Conservation (phyloP, 2,329 filamentous ascomycete genomes). For the Talaromyces sp. region DNA sequence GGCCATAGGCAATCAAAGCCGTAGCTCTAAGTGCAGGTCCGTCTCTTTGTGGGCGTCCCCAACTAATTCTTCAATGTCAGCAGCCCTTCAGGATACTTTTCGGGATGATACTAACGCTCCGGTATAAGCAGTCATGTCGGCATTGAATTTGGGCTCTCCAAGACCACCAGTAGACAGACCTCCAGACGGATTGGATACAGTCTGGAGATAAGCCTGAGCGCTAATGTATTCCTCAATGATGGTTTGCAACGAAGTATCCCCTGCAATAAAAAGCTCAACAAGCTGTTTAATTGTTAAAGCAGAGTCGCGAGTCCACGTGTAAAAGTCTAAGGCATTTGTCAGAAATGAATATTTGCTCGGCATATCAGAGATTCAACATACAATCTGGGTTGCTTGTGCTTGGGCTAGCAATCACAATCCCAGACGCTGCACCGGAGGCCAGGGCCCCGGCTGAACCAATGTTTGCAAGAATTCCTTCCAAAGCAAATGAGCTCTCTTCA, state of each 20-base stretch:
- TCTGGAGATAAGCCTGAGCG: constrained; percentile 64
- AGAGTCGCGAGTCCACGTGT: constrained; percentile 73
- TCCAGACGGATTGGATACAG: constrained; percentile 66
- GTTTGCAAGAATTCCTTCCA: constrained; percentile 56
- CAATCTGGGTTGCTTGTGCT: constrained; percentile 53
- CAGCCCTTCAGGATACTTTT: background rate
- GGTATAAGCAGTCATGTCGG: constrained; percentile 60
- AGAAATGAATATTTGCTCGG: background rate
- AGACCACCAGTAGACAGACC: constrained; percentile 51
- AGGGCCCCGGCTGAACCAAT: constrained; percentile 53
- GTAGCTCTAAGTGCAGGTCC: constrained; percentile 33
- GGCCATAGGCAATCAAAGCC: constrained; percentile 45
- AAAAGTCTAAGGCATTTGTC: constrained; percentile 57
- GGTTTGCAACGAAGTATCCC: constrained; percentile 58
- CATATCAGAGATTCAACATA: constrained; percentile 30
- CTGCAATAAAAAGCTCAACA: constrained; percentile 64
- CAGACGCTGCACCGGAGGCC: constrained; percentile 48
- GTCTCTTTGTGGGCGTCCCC: constrained; percentile 70
- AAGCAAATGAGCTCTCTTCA: constrained; percentile 46
- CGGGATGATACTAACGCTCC: constrained; percentile 44
- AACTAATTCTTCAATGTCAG: background rate
- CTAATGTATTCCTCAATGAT: constrained; percentile 66
- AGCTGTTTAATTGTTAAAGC: constrained; percentile 67
- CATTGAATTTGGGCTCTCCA: constrained; percentile 70
- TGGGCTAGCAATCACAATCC: constrained; percentile 58